phyloP scores from a whole-genome alignment of 1,284 basidiomycete species.

The Tylopilus sp. region DNA sequence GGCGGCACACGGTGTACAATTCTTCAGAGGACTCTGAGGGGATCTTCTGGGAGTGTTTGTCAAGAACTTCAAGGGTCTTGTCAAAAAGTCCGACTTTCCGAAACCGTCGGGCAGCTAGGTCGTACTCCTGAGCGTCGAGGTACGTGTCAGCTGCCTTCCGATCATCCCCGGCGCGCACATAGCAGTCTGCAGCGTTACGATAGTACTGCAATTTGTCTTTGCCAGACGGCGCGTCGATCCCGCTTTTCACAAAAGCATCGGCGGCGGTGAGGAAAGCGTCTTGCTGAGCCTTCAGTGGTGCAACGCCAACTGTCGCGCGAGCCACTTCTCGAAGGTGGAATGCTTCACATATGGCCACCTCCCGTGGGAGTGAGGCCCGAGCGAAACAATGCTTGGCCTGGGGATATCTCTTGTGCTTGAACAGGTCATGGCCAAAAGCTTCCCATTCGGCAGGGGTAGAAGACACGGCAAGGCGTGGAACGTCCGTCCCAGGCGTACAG shows the following conservation, averaged over 20 bases:
- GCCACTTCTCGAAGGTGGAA: slow-evolving; percentile 45
- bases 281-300: slow-evolving; percentile 21
- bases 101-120: slow-evolving; percentile 45
- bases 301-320: slow-evolving; percentile 26
- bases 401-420: slow-evolving; percentile 50
- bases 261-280: slow-evolving; percentile 48
- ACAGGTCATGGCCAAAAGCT: slow-evolving; percentile 47
- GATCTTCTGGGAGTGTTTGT: slow-evolving; percentile 34
- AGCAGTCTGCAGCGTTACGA: slow-evolving; percentile 53
- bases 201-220: slow-evolving; percentile 41
- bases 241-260: slow-evolving; percentile 45
- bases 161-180: slow-evolving; percentile 39
- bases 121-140: slow-evolving; percentile 42
- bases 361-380: slow-evolving; percentile 44
- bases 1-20: slow-evolving; percentile 47
- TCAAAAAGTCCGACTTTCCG: slow-evolving; percentile 50
- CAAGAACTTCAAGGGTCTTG: slow-evolving; percentile 48
- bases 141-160: slow-evolving; percentile 47
- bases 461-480: slow-evolving; percentile 47
- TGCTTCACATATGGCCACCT: slow-evolving; percentile 46
- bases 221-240: slow-evolving; percentile 25
- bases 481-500: slow-evolving; percentile 40
- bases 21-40: slow-evolving; percentile 35
- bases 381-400: slow-evolving; percentile 63
- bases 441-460: slow-evolving; percentile 56